Percentiles rank a stretch among this genome's conserved stretches.
These are phyloP conservation scores for Boletus subcaerulescens DNA, from an alignment of 768 basidiomycete genomes.

Conservation along the genomic window DNA sequence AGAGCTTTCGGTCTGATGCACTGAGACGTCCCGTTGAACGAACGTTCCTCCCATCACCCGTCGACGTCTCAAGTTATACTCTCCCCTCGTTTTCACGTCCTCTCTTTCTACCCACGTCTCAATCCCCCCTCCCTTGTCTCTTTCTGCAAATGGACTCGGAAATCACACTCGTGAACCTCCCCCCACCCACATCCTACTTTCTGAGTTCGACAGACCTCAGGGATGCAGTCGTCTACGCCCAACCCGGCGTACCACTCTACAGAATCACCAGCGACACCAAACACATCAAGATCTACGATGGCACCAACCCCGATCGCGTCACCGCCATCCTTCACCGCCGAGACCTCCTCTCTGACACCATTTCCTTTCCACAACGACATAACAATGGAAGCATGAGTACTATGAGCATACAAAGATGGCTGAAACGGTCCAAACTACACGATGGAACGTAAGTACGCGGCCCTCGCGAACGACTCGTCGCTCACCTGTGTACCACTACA, in stretches of 20 bases:
- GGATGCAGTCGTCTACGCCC: conserved; percentile 19
- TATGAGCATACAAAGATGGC: conserved; percentile 26
- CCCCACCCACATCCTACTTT: conserved; percentile 29
- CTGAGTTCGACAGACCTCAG: conserved; percentile 19
- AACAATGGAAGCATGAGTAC: background rate
- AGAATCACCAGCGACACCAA: conserved; percentile 19
- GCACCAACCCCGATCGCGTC: conserved; percentile 3
- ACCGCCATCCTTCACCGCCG: conserved; percentile 27
- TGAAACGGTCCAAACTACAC: conserved; percentile 22
- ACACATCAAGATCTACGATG: conserved; percentile 17
- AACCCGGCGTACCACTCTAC: conserved; percentile 24
- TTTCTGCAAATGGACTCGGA: conserved; percentile 27
- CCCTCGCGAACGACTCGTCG: background rate
- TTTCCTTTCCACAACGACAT: conserved; percentile 24
- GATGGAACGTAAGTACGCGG: conserved; percentile 24
- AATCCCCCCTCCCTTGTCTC: too few species aligned
- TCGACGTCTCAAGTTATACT: too few species aligned
- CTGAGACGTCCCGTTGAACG: background rate
- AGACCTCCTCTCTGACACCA: conserved; percentile 25
- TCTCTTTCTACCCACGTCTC: too few species aligned
- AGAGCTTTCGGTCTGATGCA: background rate
- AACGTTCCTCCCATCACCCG: background rate
- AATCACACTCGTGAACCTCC: conserved; percentile 23
- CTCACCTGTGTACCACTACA: background rate
- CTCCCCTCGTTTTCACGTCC: background rate